Evolutionary conservation across 2,329 filamentous ascomycete genomes (phyloP).

Genomic region (Sporothrix pseudoabietina): DNA sequence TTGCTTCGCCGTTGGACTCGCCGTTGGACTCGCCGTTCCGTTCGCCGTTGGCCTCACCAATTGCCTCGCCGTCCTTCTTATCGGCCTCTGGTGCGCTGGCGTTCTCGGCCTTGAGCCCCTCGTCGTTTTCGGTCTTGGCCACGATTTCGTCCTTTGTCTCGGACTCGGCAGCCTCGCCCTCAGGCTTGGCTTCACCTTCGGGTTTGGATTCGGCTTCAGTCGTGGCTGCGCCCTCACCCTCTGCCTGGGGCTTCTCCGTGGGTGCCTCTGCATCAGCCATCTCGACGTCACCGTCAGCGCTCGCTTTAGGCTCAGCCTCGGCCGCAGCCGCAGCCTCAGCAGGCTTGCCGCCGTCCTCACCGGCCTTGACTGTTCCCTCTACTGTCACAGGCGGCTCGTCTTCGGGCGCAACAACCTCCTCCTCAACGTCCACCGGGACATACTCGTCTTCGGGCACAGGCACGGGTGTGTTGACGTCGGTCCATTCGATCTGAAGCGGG

Average conservation of each 20-base stretch:
- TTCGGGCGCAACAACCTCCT: slow-evolving; percentile 13
- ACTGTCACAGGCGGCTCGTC: slow-evolving; percentile 39
- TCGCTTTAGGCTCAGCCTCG: not conserved
- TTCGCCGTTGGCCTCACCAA: not conserved
- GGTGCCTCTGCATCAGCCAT: not conserved
- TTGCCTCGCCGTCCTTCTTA: not conserved
- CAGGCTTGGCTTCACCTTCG: not conserved
- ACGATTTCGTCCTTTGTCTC: not conserved
- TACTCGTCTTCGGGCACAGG: slow-evolving; percentile 14
- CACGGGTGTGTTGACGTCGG: slow-evolving; percentile 63
- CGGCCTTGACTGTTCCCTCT: slow-evolving; percentile 54
- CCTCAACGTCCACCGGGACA: slow-evolving; percentile 9
- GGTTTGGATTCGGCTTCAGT: not conserved
- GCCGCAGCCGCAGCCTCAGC: not conserved
- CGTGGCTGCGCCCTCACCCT: not conserved
- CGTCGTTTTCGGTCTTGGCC: not conserved
- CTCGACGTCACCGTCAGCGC: not conserved
- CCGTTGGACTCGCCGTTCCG: not conserved
- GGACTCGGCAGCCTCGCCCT: not conserved
- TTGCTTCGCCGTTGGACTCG: not conserved
- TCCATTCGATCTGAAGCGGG: slow-evolving; percentile 92
- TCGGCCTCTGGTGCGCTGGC: not conserved
- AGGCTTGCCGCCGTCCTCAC: slow-evolving; percentile 42
- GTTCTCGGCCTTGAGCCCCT: not conserved
- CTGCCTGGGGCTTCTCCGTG: not conserved